Evolutionary conservation across 2,329 filamentous ascomycete genomes (phyloP).

Genomic region (Colletotrichum ledebouriae): DNA sequence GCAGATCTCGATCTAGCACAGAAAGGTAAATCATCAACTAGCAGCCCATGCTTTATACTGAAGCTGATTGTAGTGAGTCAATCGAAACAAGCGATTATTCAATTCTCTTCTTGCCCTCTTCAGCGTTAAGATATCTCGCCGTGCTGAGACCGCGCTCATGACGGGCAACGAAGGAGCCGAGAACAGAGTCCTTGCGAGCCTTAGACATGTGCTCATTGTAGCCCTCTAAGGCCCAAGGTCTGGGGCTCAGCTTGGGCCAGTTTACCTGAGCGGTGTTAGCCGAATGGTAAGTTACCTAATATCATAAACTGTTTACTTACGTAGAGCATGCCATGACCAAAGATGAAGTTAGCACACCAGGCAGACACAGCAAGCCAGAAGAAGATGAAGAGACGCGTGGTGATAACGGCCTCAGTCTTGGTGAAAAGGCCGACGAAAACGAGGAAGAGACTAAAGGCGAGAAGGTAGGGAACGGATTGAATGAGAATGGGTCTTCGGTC

Average conservation of each 20-base stretch:
- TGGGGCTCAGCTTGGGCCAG: conserved; percentile 96
- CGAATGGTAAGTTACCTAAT: conserved; percentile 26
- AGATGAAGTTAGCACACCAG: conserved; percentile 83
- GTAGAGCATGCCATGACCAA: conserved; percentile 89
- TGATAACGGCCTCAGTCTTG: conserved; percentile 79
- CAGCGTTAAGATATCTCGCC: conserved; percentile 84
- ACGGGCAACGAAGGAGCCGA: conserved; percentile 79
- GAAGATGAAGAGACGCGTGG: conserved; percentile 84
- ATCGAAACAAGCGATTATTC: conserved; percentile 66
- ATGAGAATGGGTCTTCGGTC: conserved; percentile 89
- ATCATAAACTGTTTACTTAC: conserved; percentile 69
- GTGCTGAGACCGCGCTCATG: conserved; percentile 90
- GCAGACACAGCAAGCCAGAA: conserved; percentile 79
- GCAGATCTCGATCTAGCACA: conserved; percentile 4
- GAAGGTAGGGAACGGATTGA: conserved; percentile 92
- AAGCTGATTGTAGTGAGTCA: neutral
- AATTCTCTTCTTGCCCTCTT: conserved; percentile 99
- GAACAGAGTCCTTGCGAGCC: conserved; percentile 83
- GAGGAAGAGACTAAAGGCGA: conserved; percentile 89
- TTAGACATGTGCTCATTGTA: conserved; percentile 89
- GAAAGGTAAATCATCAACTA: neutral
- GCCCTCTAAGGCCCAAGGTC: conserved; percentile 86
- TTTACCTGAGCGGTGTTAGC: conserved; percentile 76
- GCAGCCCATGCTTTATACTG: neutral
- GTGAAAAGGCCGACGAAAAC: conserved; percentile 82